phyloP scores from a whole-genome alignment of 768 basidiomycete genomes.

The Leccinum aurantiacum region DNA sequence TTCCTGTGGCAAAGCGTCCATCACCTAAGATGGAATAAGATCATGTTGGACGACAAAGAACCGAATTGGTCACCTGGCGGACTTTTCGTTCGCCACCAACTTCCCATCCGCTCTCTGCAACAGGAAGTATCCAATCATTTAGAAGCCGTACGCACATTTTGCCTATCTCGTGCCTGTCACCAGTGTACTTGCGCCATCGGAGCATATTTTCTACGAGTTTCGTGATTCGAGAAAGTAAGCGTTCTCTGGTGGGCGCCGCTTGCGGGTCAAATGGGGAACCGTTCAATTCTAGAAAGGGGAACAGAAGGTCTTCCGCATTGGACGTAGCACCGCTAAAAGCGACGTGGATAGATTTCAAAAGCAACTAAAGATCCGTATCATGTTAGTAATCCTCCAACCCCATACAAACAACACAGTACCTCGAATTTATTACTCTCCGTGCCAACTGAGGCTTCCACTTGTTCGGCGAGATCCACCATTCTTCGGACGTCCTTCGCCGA shows the following conservation, averaged over 20 bases:
- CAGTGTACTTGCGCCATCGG: conserved; percentile 72
- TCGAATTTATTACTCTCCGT: conserved; percentile 61
- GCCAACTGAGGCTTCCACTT: conserved; percentile 75
- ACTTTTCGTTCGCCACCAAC: conserved; percentile 74
- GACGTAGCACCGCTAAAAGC: conserved; percentile 56
- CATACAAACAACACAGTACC: conserved; percentile 36
- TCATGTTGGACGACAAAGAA: background rate
- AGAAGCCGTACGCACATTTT: conserved; percentile 56
- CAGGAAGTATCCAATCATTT: conserved; percentile 56
- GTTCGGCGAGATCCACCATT: conserved; percentile 73
- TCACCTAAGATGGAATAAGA: conserved; percentile 22
- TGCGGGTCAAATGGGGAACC: conserved; percentile 69
- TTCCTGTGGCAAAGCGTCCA: conserved; percentile 24
- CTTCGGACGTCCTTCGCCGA: conserved; percentile 61
- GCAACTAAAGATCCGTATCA: conserved; percentile 39
- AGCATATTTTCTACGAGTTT: conserved; percentile 77
- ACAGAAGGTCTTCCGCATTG: conserved; percentile 49
- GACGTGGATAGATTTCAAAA: conserved; percentile 53
- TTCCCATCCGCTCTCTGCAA: conserved; percentile 82
- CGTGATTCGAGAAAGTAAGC: conserved; percentile 62
- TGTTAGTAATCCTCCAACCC: conserved; percentile 10
- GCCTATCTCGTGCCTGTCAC: conserved; percentile 57
- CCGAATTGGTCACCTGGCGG: conserved; percentile 48
- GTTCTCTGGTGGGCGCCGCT: conserved; percentile 64
- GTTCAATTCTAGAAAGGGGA: conserved; percentile 47